Evolutionary conservation across 768 basidiomycete genomes (phyloP).

Genomic region (Amanita thiersii): DNA sequence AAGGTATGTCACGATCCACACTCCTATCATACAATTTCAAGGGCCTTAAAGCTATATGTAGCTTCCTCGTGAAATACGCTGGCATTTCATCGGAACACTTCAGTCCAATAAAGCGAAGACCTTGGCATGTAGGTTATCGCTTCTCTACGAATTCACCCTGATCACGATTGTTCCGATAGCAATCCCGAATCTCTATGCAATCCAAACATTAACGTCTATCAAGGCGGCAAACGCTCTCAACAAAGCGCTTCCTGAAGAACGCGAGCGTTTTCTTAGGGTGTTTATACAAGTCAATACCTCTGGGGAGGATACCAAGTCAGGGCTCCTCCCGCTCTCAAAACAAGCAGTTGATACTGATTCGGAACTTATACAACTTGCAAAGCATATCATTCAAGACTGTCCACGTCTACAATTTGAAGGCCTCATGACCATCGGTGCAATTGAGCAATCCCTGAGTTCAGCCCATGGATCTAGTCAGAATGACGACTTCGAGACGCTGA

Average conservation of each 20-base stretch:
- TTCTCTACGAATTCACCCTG: not conserved
- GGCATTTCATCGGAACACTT: conserved; percentile 95
- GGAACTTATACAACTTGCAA: conserved; percentile 61
- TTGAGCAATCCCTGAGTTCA: conserved; percentile 52
- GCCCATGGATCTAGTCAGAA: conserved; percentile 38
- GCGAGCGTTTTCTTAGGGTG: conserved; percentile 60
- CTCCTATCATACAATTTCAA: not conserved
- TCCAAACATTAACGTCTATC: conserved; percentile 79
- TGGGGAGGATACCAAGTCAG: conserved; percentile 86
- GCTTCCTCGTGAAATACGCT: conserved; percentile 85
- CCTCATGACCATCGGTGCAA: conserved; percentile 94
- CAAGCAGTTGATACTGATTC: conserved; percentile 20
- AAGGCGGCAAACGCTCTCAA: conserved; percentile 79
- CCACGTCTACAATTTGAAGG: conserved; percentile 73
- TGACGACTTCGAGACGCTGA: conserved; percentile 69
- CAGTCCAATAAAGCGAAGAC: conserved; percentile 92
- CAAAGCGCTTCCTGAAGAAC: conserved; percentile 54
- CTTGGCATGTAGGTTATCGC: conserved; percentile 59
- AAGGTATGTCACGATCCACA: conserved; percentile 34
- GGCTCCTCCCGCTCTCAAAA: conserved; percentile 50
- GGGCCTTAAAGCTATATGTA: conserved; percentile 18
- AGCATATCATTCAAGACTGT: conserved; percentile 63
- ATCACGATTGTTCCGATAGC: conserved; percentile 31
- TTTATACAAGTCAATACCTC: conserved; percentile 95
- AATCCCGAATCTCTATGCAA: conserved; percentile 78